phyloP scores from a whole-genome alignment of 2,329 filamentous ascomycete species.

The Ascochyta clinopodiicola region DNA sequence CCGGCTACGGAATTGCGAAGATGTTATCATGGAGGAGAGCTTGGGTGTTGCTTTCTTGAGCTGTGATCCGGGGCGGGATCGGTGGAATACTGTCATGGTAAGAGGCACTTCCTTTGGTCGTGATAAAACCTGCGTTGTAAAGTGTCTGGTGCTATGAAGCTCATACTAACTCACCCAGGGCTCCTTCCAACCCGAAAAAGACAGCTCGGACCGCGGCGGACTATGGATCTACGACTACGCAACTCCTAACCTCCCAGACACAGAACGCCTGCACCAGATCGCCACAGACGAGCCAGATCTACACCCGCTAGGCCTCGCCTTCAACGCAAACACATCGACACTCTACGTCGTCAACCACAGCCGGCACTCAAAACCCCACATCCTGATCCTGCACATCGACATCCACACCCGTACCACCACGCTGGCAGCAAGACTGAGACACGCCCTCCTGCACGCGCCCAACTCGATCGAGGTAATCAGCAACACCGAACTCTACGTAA shows the following conservation, averaged over 20 bases:
- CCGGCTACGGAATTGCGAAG: constrained; percentile 53
- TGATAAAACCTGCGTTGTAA: not conserved
- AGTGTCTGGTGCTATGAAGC: not conserved
- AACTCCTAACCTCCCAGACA: constrained; percentile 22
- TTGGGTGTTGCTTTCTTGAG: constrained; percentile 49
- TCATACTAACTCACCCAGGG: constrained; percentile 25
- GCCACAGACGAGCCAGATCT: constrained; percentile 39
- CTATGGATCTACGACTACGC: constrained; percentile 52
- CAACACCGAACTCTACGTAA: constrained; percentile 45
- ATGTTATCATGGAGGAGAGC: constrained; percentile 48
- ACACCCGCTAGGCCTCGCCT: constrained; percentile 53
- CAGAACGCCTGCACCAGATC: constrained; percentile 33
- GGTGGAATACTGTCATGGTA: constrained; percentile 57
- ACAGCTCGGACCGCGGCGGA: constrained; percentile 28
- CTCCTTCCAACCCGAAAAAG: constrained; percentile 32
- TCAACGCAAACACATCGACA: constrained; percentile 41
- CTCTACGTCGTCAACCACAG: constrained; percentile 53
- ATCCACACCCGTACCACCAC: constrained; percentile 30
- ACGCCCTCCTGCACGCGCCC: constrained; percentile 45
- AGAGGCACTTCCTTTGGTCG: not conserved
- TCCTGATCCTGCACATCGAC: constrained; percentile 44
- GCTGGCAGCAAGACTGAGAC: constrained; percentile 39
- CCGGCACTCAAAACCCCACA: constrained; percentile 32
- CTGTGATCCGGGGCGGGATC: constrained; percentile 52
- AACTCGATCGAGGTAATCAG: constrained; percentile 50